Evolutionary conservation across 1,139 yeast species (phyloP).

Genomic region (Geotrichum restrictum): DNA sequence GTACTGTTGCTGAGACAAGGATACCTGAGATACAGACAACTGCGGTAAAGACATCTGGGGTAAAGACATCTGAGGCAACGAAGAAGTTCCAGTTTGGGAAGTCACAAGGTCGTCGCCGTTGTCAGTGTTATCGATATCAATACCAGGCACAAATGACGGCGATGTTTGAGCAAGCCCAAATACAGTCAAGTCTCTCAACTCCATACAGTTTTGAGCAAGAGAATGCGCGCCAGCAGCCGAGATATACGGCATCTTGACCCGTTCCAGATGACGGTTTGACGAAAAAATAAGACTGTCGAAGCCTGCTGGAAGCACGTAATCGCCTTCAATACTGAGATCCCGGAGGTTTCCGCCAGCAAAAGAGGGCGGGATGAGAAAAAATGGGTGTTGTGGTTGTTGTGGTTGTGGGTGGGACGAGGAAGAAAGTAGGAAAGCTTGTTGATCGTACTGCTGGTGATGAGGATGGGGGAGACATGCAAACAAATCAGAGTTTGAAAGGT

Average conservation of each 20-base stretch:
- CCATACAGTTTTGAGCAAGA: conserved; percentile 3
- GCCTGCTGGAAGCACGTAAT: conserved; percentile 7
- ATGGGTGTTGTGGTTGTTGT: background rate
- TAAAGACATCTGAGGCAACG: too few species aligned
- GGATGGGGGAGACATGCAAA: background rate
- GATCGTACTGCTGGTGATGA: too few species aligned
- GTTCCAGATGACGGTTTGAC: conserved; percentile 5
- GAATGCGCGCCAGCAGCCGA: conserved; percentile 6
- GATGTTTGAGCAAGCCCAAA: too few species aligned
- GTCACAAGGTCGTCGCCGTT: too few species aligned
- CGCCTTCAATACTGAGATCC: conserved; percentile 9
- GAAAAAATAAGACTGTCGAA: conserved; percentile 6
- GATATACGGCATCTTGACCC: conserved; percentile 1
- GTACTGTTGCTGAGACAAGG: too few species aligned
- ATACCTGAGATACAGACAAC: too few species aligned
- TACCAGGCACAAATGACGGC: too few species aligned
- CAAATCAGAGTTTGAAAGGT: conserved; percentile 7
- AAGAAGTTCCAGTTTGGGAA: too few species aligned
- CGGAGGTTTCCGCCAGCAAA: conserved; percentile 5
- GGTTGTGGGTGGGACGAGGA: background rate
- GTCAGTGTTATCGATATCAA: too few species aligned
- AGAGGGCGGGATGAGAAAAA: background rate
- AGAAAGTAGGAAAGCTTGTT: background rate
- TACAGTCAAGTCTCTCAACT: conserved; percentile 1
- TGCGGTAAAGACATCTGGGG: too few species aligned